These are phyloP conservation scores for Neurospora sp. DNA, from an alignment of 495 filamentous ascomycete species.

Conservation along the genomic window DNA sequence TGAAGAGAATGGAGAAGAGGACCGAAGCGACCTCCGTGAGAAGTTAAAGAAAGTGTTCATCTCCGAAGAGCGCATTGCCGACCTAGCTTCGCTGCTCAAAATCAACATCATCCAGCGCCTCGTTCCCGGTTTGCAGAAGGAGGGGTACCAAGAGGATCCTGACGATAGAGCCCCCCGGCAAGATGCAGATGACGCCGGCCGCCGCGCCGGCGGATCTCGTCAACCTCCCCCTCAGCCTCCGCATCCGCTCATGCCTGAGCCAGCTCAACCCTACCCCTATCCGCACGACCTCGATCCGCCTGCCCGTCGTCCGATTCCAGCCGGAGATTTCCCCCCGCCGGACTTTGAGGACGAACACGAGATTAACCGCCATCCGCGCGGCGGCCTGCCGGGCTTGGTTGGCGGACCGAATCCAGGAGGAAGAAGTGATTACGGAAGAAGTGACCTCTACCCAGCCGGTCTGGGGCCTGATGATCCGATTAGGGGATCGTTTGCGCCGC, in stretches of 20 bases:
- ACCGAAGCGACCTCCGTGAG: constrained; percentile 25
- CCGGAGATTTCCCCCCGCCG: constrained; percentile 74
- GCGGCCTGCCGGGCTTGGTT: constrained; percentile 23
- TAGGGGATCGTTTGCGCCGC: constrained; percentile 43
- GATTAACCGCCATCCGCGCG: constrained; percentile 56
- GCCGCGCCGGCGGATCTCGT: constrained; percentile 14
- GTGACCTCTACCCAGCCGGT: constrained; percentile 82
- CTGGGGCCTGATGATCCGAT: constrained; percentile 79
- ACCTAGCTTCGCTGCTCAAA: constrained; percentile 60
- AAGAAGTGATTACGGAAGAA: constrained; percentile 53
- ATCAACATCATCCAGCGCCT: constrained; percentile 72
- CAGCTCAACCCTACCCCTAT: constrained; percentile 57
- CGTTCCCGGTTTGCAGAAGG: constrained; percentile 61
- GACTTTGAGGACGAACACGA: constrained; percentile 94
- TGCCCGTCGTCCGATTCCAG: constrained; percentile 56
- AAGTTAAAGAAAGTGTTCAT: constrained; percentile 65
- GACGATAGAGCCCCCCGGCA: constrained; percentile 23
- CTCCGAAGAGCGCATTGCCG: constrained; percentile 51
- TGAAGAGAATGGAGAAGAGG: constrained; percentile 27
- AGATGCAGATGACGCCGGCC: constrained; percentile 19
- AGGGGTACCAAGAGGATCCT: constrained; percentile 55
- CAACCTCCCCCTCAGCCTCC: no score
- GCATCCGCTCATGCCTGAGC: constrained; percentile 30
- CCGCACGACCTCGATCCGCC: constrained; percentile 54
- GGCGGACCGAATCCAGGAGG: constrained; percentile 17